Percentiles rank a stretch among this genome's conserved stretches.
phyloP scores from a whole-genome alignment of 164 flowering plant species.

The Sedum album region DNA sequence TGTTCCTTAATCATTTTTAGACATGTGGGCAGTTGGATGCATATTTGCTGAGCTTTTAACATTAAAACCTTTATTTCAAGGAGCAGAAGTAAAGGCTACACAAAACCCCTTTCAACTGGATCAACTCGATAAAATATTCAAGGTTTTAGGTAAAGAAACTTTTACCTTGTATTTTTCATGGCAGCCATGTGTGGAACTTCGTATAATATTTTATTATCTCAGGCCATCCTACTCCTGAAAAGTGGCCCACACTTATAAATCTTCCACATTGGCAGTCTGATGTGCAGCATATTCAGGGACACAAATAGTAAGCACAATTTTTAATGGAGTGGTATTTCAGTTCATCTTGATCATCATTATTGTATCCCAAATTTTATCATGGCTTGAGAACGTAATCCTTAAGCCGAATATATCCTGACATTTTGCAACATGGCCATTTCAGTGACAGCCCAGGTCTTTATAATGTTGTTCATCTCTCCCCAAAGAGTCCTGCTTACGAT shows the following conservation, averaged over 20 bases:
- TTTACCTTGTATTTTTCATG: conserved; percentile 2
- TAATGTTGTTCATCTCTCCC: conserved; percentile 71
- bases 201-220: not conserved
- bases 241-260: conserved; percentile 85
- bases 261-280: conserved; percentile 93
- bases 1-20: conserved; percentile 26
- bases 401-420: not conserved
- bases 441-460: conserved; percentile 81
- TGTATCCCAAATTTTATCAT: not conserved
- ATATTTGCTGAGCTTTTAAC: conserved; percentile 97
- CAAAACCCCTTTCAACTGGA: conserved; percentile 97
- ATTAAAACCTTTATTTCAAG: conserved; percentile 96
- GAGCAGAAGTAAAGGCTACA: conserved; percentile 83
- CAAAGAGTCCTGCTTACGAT: conserved; percentile 79
- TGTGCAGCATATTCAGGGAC: conserved; percentile 77
- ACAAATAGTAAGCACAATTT: conserved; percentile 54
- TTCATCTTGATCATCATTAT: not conserved
- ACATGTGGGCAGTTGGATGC: conserved; percentile 99
- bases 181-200: conserved; percentile 6
- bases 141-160: conserved; percentile 61
- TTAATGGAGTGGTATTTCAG: not conserved
- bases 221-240: conserved; percentile 96
- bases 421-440: conserved; percentile 11
- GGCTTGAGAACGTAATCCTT: not conserved
- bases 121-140: conserved; percentile 97